Evolutionary conservation across 805 yeast genomes (phyloP).

Genomic region (Naumovozyma castellii): DNA sequence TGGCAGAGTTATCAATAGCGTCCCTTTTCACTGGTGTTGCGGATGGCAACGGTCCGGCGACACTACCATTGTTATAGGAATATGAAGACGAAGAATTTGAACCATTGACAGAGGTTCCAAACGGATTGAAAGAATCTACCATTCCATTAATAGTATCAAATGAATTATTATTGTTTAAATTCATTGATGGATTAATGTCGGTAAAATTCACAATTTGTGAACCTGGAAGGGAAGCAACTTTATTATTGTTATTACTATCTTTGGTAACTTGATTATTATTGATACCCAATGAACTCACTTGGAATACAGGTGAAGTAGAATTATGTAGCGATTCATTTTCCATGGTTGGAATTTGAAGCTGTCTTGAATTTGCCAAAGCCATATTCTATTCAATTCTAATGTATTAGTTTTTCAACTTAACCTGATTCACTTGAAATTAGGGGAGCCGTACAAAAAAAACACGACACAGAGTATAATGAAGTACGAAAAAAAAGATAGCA

Average conservation of each 20-base stretch:
- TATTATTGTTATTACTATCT: neutral
- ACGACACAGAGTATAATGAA: neutral
- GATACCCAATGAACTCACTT: slow-evolving; percentile 21
- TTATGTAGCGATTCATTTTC: slow-evolving; percentile 29
- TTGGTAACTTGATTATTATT: slow-evolving; percentile 4
- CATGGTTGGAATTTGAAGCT: slow-evolving; percentile 41
- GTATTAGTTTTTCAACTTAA: no score
- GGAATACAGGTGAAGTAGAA: slow-evolving; percentile 27
- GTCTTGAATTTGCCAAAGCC: slow-evolving; percentile 65
- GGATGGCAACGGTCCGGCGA: neutral
- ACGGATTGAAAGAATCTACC: neutral
- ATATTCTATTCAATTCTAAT: no score
- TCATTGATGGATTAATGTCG: slow-evolving; percentile 15
- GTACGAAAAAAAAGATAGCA: neutral
- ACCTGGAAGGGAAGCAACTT: slow-evolving; percentile 6
- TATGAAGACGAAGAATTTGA: neutral
- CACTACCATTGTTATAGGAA: neutral
- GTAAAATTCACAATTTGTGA: slow-evolving; percentile 12
- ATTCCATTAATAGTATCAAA: neutral
- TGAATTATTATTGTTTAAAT: neutral
- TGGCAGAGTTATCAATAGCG: neutral
- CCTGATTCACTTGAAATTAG: neutral
- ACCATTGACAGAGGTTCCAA: neutral
- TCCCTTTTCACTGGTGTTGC: neutral
- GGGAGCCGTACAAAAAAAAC: neutral